phyloP scores from a whole-genome alignment of 768 basidiomycete genomes.

The Boletus bicolor region DNA sequence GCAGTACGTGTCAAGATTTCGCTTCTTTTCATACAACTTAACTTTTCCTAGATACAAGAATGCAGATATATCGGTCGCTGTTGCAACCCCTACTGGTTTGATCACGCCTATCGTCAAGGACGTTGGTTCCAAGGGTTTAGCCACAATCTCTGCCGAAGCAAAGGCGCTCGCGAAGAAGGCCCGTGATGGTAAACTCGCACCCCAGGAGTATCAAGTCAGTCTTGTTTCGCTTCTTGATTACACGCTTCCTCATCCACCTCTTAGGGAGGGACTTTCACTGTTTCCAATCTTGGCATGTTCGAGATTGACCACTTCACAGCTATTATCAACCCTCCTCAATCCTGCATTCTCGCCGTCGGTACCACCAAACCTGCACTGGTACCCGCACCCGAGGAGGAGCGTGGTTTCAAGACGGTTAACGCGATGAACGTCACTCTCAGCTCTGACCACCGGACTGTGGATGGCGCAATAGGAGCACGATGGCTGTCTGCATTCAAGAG shows the following conservation, averaged over 20 bases:
- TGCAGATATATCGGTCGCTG: conserved; percentile 95
- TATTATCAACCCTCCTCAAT: conserved; percentile 98
- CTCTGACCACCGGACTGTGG: conserved; percentile 93
- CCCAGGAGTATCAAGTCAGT: conserved; percentile 89
- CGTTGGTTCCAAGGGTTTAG: conserved; percentile 88
- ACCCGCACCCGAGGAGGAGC: conserved; percentile 84
- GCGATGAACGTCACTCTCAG: conserved; percentile 96
- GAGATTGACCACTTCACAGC: conserved; percentile 95
- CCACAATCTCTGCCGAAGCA: conserved; percentile 87
- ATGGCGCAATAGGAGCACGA: conserved; percentile 91
- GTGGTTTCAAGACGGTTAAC: conserved; percentile 89
- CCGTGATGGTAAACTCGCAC: conserved; percentile 92
- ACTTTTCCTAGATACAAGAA: conserved; percentile 73
- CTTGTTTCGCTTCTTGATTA: neutral
- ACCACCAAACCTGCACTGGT: conserved; percentile 82
- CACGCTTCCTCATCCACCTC: neutral
- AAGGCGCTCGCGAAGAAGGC: conserved; percentile 94
- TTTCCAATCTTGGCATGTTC: conserved; percentile 99
- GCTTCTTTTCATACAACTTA: neutral
- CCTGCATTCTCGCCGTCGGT: conserved; percentile 95
- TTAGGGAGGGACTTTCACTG: conserved; percentile 96
- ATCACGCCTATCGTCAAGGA: conserved; percentile 98
- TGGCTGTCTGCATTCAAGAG: conserved; percentile 95
- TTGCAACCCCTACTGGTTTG: conserved; percentile 91
- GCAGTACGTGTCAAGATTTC: conserved; percentile 56